Evolutionary conservation across 2,329 filamentous ascomycete species (phyloP), one percentile per base, ranked within the genome.

Genomic region (Aspergillus brasiliensis): DNA sequence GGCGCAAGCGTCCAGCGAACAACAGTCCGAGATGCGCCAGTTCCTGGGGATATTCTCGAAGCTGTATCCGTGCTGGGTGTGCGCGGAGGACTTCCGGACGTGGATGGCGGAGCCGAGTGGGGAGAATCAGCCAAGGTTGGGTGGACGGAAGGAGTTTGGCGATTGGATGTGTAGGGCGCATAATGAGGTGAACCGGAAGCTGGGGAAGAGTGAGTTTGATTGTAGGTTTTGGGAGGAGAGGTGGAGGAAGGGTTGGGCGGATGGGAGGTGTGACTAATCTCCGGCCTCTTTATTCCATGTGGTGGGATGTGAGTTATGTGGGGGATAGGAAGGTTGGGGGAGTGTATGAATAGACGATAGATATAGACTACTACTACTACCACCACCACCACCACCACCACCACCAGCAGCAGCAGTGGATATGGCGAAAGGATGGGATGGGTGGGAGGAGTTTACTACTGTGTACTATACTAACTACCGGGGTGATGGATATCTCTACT

Each of bases 11-110:
- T 86, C 88, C 0, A 75, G 81, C 0, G 76, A 81, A 8, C 86
- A 97, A 68, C 92, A 97, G 73, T 79, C 80, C 28, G 90, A 97
- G 68, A 89, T 96, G 67, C 82, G 83, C 58, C 83, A 86, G 54
- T 98, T 99, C 78, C 83, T 99, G 68, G 80, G 81, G 23, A 82
- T 92, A 2, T 96, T 99, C 75, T 88, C 91, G 25, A 90, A 89
- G 67, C 78, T 98, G 19, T 99, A 99, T 73, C 95, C 95, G 3
- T 99, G 95, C 81, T 97, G 93, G 92, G 86, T 90, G 3, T 99
- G 95, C 77, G 95, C 93, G 34, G 90, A 94, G 62, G 94, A 98
- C 73, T 97, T 99, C 75, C 89, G 89, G 75, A 75, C 75, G 0
- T 98, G 94, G 84, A 88, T 98, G 81, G 82, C 81, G 63, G 83